phyloP scores from a whole-genome alignment of 2,329 filamentous ascomycete genomes.

The Paramyrothecium sp. region DNA sequence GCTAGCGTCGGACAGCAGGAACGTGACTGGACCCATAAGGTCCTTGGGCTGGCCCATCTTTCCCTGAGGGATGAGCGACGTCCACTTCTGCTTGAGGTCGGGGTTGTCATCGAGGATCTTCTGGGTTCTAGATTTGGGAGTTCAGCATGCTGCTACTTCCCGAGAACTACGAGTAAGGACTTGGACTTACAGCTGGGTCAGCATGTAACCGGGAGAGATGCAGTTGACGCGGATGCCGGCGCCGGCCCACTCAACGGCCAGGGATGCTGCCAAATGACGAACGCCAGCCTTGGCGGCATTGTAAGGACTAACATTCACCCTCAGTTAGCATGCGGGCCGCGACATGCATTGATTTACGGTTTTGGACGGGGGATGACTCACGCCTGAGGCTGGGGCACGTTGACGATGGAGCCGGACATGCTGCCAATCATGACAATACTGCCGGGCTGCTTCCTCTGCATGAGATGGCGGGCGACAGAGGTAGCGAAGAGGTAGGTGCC shows the following conservation, averaged over 20 bases:
- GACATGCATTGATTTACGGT: neutral
- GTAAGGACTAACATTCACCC: constrained; percentile 60
- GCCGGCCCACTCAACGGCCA: constrained; percentile 92
- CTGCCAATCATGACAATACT: constrained; percentile 94
- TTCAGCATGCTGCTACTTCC: constrained; percentile 2
- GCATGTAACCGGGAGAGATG: constrained; percentile 94
- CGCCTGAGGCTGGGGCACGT: constrained; percentile 90
- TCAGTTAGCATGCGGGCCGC: constrained; percentile 9
- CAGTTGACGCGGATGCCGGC: constrained; percentile 90
- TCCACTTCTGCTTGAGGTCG: constrained; percentile 87
- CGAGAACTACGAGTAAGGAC: neutral
- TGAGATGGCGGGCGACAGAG: constrained; percentile 81
- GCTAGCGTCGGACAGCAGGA: constrained; percentile 77
- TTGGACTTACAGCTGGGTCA: constrained; percentile 77
- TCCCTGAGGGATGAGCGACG: constrained; percentile 83
- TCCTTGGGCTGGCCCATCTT: constrained; percentile 93
- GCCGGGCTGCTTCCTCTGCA: constrained; percentile 74
- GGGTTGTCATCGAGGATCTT: constrained; percentile 95
- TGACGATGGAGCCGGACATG: constrained; percentile 93
- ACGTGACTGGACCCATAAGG: constrained; percentile 89
- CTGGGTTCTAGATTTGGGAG: constrained; percentile 61
- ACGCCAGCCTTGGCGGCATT: constrained; percentile 93
- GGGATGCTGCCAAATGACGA: constrained; percentile 78
- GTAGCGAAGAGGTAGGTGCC: constrained; percentile 89
- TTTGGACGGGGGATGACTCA: constrained; percentile 28